Evolutionary conservation across 2,329 filamentous ascomycete species (phyloP).

Genomic region (Cylindrodendrum hubeiense): DNA sequence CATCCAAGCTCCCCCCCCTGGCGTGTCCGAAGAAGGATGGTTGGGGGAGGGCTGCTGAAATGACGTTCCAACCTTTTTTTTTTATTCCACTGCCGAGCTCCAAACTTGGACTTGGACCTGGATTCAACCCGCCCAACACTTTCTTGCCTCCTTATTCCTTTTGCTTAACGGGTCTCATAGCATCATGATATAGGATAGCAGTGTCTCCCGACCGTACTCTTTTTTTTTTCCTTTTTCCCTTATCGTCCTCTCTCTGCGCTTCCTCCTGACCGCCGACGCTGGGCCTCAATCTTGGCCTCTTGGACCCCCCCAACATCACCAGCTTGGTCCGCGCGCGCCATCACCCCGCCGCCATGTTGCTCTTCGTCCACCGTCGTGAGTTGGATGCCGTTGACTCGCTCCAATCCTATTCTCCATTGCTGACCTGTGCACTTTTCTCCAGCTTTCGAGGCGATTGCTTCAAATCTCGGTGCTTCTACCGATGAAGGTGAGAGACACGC

Average conservation of each 20-base stretch:
- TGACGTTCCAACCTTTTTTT: conserved; percentile 3
- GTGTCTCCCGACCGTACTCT: neutral
- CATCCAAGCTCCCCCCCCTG: conserved; percentile 4
- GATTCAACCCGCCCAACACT: neutral
- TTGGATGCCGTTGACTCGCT: neutral
- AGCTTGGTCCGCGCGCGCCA: conserved; percentile 7
- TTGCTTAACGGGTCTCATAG: neutral
- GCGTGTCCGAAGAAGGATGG: neutral
- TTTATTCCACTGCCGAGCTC: neutral
- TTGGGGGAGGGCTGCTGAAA: conserved; percentile 1
- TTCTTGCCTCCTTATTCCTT: neutral
- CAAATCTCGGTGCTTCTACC: conserved; percentile 49
- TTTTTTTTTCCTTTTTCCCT: neutral
- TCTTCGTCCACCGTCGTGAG: conserved; percentile 41
- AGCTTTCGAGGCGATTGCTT: conserved; percentile 53
- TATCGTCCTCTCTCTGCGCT: neutral
- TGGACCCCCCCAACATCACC: conserved; percentile 11
- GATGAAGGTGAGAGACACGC: conserved; percentile 50
- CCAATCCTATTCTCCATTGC: conserved; percentile 20
- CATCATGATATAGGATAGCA: conserved; percentile 15
- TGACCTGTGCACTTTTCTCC: neutral
- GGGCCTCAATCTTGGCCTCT: neutral
- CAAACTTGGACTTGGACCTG: neutral
- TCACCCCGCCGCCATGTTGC: conserved; percentile 30
- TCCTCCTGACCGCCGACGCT: neutral